Percentiles rank a stretch among this genome's conserved stretches.
Evolutionary conservation across 73 alveolate genomes (phyloP).

Genomic region (Stentor coeruleus): DNA sequence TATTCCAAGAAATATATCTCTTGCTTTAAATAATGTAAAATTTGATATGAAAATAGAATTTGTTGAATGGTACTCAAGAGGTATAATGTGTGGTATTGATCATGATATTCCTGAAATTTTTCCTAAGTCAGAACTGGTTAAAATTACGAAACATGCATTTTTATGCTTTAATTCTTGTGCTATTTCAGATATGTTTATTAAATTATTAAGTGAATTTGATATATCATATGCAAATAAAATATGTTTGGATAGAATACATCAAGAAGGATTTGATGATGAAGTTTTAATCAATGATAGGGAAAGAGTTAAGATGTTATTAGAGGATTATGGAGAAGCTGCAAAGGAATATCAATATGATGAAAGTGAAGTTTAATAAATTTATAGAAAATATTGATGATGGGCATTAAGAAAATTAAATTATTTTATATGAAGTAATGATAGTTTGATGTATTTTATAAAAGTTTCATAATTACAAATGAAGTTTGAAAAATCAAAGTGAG

Average conservation of each 20-base stretch:
- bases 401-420: too few species aligned
- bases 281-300: neutral
- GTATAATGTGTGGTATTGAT: conserved; percentile 96
- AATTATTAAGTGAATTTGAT: conserved; percentile 67
- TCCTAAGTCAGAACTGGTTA: conserved; percentile 60
- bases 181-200: conserved; percentile 63
- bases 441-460: too few species aligned
- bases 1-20: conserved; percentile 61
- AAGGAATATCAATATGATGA: too few species aligned
- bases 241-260: conserved; percentile 59
- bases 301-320: neutral
- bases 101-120: neutral
- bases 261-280: conserved; percentile 33
- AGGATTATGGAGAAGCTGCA: too few species aligned
- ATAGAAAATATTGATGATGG: too few species aligned
- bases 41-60: conserved; percentile 93
- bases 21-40: conserved; percentile 63
- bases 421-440: too few species aligned
- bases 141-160: conserved; percentile 82
- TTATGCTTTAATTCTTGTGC: conserved; percentile 60
- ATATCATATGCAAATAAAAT: conserved; percentile 60
- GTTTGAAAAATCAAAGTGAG: too few species aligned
- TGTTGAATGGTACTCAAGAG: conserved; percentile 99
- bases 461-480: too few species aligned
- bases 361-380: too few species aligned